phyloP scores from a whole-genome alignment of 495 filamentous ascomycete genomes.

The Neurospora cerealis region DNA sequence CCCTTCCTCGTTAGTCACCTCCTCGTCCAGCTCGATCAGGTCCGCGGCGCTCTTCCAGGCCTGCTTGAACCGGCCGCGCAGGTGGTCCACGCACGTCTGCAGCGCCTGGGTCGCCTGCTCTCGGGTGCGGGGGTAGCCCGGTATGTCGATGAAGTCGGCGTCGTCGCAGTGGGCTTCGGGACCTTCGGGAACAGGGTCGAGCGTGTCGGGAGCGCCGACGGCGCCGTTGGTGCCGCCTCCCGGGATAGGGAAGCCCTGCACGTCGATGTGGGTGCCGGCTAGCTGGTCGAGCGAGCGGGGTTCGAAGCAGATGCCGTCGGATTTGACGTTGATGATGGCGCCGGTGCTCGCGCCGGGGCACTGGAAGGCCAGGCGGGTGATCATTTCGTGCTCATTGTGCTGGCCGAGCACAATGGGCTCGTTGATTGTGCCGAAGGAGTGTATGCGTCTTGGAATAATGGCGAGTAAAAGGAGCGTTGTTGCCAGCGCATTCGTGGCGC shows the following conservation, averaged over 20 bases:
- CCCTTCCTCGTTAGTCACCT: not conserved
- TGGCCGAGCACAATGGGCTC: constrained; percentile 14
- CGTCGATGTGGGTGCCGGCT: constrained; percentile 14
- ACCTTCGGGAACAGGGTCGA: constrained; percentile 20
- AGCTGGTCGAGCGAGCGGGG: constrained; percentile 20
- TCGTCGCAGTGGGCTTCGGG: constrained; percentile 22
- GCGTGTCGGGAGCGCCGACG: constrained; percentile 18
- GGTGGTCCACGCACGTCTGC: constrained; percentile 16
- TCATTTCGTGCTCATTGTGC: constrained; percentile 24
- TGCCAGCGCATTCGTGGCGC: not conserved
- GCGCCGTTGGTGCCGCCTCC: constrained; percentile 19
- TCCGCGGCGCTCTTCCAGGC: constrained; percentile 4
- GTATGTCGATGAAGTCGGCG: constrained; percentile 19
- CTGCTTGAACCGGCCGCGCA: constrained; percentile 19
- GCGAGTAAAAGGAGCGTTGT: not conserved
- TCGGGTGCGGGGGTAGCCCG: constrained; percentile 16
- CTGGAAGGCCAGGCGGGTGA: constrained; percentile 21
- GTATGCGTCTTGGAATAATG: not conserved
- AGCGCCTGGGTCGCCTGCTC: constrained; percentile 11
- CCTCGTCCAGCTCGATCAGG: not conserved
- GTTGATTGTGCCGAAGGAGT: constrained; percentile 19
- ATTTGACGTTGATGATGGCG: constrained; percentile 2
- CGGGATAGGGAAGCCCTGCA: constrained; percentile 12
- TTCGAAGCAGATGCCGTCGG: constrained; percentile 20
- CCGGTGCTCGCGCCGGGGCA: constrained; percentile 7